A percentile compares a stretch with the other conserved stretches of the same genome.
Evolutionary conservation across 2,329 filamentous ascomycete genomes (phyloP).

Genomic region (Domatiomyces globalis): DNA sequence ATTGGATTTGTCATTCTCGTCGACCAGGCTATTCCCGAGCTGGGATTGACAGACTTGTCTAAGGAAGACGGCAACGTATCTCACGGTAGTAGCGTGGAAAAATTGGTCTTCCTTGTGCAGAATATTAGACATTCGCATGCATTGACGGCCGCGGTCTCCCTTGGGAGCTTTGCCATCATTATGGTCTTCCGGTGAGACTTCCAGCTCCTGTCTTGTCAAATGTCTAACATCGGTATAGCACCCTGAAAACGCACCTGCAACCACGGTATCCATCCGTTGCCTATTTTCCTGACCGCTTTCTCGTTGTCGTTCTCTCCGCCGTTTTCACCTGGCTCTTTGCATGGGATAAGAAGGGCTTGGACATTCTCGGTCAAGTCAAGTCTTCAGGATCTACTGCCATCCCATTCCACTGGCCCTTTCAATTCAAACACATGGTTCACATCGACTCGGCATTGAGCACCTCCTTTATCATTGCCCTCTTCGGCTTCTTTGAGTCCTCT

Average conservation of each 20-base stretch:
- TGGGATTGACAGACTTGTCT: constrained; percentile 58
- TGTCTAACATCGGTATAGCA: constrained; percentile 34
- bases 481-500: constrained; percentile 97
- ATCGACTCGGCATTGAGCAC: constrained; percentile 79
- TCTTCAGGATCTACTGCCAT: constrained; percentile 58
- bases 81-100: constrained; percentile 77
- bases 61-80: constrained; percentile 43
- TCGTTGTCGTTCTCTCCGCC: constrained; percentile 75
- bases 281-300: constrained; percentile 80
- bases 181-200: constrained; percentile 68
- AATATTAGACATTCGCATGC: constrained; percentile 54
- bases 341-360: constrained; percentile 70
- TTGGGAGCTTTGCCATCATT: constrained; percentile 69
- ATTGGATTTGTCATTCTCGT: constrained; percentile 94
- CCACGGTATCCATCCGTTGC: constrained; percentile 66
- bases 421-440: constrained; percentile 59
- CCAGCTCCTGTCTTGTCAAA: constrained; percentile 1
- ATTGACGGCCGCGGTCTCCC: constrained; percentile 62
- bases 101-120: constrained; percentile 62
- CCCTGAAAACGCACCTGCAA: constrained; percentile 67
- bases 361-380: constrained; percentile 69
- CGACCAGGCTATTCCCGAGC: constrained; percentile 82
- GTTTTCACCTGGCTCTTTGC: constrained; percentile 60
- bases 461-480: constrained; percentile 78
- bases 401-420: constrained; percentile 74